phyloP scores from a whole-genome alignment of 371 early-diverging fungal species.

The Mucor irregularis region DNA sequence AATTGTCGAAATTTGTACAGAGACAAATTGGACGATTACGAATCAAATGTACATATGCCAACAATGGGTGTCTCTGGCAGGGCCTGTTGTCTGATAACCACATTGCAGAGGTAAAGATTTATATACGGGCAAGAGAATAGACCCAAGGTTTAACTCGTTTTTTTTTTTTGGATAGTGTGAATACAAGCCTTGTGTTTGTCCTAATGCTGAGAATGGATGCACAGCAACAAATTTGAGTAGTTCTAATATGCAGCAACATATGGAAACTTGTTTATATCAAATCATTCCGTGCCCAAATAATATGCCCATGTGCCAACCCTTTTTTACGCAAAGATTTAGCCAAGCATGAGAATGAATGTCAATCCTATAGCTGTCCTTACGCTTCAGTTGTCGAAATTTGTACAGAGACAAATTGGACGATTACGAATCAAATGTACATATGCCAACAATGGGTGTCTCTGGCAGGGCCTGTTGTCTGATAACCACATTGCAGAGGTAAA shows the following conservation, averaged over 20 bases:
- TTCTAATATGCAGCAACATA: slow-evolving; percentile 28
- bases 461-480: slow-evolving; percentile 44
- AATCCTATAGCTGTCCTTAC: slow-evolving; percentile 42
- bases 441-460: slow-evolving; percentile 39
- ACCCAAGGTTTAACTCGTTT: neutral
- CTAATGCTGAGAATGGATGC: slow-evolving; percentile 44
- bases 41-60: slow-evolving; percentile 34
- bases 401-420: slow-evolving; percentile 43
- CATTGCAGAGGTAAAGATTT: slow-evolving; percentile 25
- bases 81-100: slow-evolving; percentile 44
- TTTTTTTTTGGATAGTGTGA: slow-evolving; percentile 30
- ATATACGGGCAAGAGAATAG: neutral
- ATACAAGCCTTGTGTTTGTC: slow-evolving; percentile 30
- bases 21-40: slow-evolving; percentile 48
- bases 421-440: slow-evolving; percentile 39
- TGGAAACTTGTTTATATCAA: slow-evolving; percentile 34
- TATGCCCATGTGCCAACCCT: slow-evolving; percentile 39
- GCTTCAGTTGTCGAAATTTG: slow-evolving; percentile 47
- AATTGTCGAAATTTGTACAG: slow-evolving; percentile 49
- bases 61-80: slow-evolving; percentile 44
- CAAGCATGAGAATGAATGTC: slow-evolving; percentile 40
- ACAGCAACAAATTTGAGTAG: slow-evolving; percentile 19
- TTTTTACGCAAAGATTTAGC: slow-evolving; percentile 34
- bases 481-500: slow-evolving; percentile 37
- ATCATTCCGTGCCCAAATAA: slow-evolving; percentile 43